These are phyloP conservation scores for Penicillium decumbens DNA, from an alignment of 2,329 filamentous ascomycete genomes.

Conservation along the genomic window DNA sequence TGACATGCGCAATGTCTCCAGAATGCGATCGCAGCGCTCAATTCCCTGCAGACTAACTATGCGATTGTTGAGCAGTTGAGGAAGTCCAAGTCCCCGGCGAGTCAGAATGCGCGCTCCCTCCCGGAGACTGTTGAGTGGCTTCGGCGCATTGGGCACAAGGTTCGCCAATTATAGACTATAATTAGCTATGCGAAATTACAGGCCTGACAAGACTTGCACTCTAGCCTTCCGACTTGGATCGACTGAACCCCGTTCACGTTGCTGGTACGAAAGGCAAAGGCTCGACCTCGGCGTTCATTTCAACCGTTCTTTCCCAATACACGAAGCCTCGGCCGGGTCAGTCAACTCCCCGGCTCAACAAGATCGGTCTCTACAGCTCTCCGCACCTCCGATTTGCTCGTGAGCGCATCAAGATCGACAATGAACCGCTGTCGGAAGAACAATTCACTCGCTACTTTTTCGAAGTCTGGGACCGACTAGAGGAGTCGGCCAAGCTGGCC, in stretches of 20 bases:
- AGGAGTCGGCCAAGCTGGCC: slow-evolving; percentile 49
- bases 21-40: slow-evolving; percentile 68
- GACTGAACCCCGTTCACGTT: slow-evolving; percentile 68
- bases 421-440: slow-evolving; percentile 62
- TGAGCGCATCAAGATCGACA: slow-evolving; percentile 79
- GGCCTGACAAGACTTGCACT: slow-evolving; percentile 5
- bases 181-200: background rate
- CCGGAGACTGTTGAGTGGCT: slow-evolving; percentile 80
- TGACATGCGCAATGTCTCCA: slow-evolving; percentile 30
- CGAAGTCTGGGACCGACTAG: slow-evolving; percentile 70
- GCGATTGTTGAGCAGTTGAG: slow-evolving; percentile 70
- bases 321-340: slow-evolving; percentile 30
- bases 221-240: slow-evolving; percentile 59
- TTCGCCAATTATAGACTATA: slow-evolving; percentile 37
- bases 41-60: slow-evolving; percentile 74
- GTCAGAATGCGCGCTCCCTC: slow-evolving; percentile 69
- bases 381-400: slow-evolving; percentile 79
- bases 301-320: slow-evolving; percentile 69
- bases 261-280: slow-evolving; percentile 95
- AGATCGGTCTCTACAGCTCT: slow-evolving; percentile 76
- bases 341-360: slow-evolving; percentile 40
- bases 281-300: slow-evolving; percentile 77
- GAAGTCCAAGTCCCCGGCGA: slow-evolving; percentile 59
- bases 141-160: slow-evolving; percentile 67
- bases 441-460: slow-evolving; percentile 75